Base-by-base conservation (phyloP, 2,329 filamentous ascomycete genomes). In the Ophiostoma triangulosporum region DNA sequence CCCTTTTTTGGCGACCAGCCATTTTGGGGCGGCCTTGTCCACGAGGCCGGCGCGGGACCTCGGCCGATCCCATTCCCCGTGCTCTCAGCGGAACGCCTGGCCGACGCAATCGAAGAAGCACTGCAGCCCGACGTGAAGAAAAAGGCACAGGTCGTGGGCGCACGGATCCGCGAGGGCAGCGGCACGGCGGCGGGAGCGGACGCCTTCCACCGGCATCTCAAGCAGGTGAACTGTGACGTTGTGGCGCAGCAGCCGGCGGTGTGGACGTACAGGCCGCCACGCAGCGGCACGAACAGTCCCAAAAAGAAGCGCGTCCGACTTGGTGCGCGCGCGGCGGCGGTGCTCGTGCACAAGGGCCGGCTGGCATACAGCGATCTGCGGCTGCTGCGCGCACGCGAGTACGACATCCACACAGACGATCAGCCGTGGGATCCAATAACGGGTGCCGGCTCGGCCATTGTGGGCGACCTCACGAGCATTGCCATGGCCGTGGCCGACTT, bases 1-100 rank as follows among this genome's bases (percentile, higher is more conserved):
- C 88, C 88, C 0, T 95, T 95, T 69, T 95, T 90, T 62, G 86
- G 86, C 1, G 86, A 91, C 60, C 86, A 91, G 64, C 83, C 83
- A 0, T 91, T 90, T 62, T 90, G 86, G 86, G 86, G 86, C 7
- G 74, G 81, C 9, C 89, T 90, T 76, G 79, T 89, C 36, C 76
- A 81, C 0, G 75, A 73, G 55, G 84, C 86, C 6, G 83, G 84
- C 9, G 86, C 86, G 6, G 86, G 86, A 0, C 85, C 86, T 0
- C 67, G 73, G 1, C 84, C 86, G 0, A 80, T 88, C 49, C 82
- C 82, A 0, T 79, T 84, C 64, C 84, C 84, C 59, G 71, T 80
- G 29, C 67, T 90, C 35, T 88, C 78, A 0, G 73, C 76, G 0
- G 79, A 83, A 26, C 82, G 78, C 12, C 70, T 91, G 6, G 81